Conservation (phyloP, 305 asterid species). For the Solanum aculeatissimum region DNA sequence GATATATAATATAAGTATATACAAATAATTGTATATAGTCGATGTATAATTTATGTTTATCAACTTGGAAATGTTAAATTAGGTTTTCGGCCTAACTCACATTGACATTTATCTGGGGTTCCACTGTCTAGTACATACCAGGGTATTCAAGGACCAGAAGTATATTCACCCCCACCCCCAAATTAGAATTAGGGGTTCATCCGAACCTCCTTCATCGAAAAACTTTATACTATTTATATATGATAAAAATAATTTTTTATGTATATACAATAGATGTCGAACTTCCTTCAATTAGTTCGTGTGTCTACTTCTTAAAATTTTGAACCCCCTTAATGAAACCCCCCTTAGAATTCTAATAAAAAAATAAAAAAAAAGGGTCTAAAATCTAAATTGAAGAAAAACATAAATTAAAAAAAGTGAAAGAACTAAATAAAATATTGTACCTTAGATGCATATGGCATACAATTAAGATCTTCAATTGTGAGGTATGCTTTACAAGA, state of each 20-base stretch:
- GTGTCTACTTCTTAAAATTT: too few relatives aligned
- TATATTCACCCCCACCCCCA: background rate
- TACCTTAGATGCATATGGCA: constrained; percentile 17
- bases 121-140: too few relatives aligned
- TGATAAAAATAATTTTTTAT: too few relatives aligned
- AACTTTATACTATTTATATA: too few relatives aligned
- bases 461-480: constrained; percentile 1
- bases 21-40: background rate
- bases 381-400: background rate
- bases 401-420: background rate
- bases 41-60: background rate
- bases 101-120: too few relatives aligned
- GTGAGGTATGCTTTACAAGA: background rate
- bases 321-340: too few relatives aligned
- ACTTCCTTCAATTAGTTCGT: too few relatives aligned
- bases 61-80: background rate
- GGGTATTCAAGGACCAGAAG: background rate
- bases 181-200: too few relatives aligned
- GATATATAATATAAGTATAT: background rate
- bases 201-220: too few relatives aligned
- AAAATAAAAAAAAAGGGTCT: background rate
- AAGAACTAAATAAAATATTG: background rate
- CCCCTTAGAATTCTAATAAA: background rate
- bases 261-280: too few relatives aligned
- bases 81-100: too few relatives aligned